A percentile compares a stretch with the other conserved stretches of the same genome.
These are phyloP conservation scores for Schoenoplectus tabernaemontani DNA, from an alignment of 202 grass and related monocot species.

Conservation along the genomic window DNA sequence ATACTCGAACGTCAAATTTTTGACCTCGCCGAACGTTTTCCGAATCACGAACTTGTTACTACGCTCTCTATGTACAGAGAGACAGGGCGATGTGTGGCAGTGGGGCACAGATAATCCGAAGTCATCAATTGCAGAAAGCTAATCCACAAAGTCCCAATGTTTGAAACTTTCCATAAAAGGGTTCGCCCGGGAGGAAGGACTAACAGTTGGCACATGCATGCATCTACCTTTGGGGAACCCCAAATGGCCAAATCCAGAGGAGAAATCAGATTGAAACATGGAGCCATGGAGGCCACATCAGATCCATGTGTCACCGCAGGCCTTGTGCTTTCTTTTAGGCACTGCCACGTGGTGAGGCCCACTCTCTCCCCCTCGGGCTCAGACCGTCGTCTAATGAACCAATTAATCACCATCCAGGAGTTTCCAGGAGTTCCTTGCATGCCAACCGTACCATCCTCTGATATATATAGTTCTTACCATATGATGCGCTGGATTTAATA, in stretches of 20 bases:
- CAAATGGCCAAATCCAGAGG: too few species aligned
- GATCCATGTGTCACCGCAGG: not conserved
- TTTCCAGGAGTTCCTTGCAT: too few species aligned
- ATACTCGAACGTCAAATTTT: too few species aligned
- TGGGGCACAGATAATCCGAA: not conserved
- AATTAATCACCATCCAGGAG: not conserved
- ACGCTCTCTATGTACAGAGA: too few species aligned
- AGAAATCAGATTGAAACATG: not conserved
- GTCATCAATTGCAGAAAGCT: not conserved
- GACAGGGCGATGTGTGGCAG: too few species aligned
- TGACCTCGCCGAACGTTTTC: too few species aligned
- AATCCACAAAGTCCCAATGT: not conserved
- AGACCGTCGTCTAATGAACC: not conserved
- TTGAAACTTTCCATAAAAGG: slow-evolving; percentile 6
- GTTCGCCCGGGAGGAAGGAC: not conserved
- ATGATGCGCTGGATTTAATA: too few species aligned
- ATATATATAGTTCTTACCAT: too few species aligned
- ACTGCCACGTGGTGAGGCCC: slow-evolving; percentile 20
- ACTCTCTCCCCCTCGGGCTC: not conserved
- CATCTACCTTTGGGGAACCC: not conserved
- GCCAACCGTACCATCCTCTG: too few species aligned
- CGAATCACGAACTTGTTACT: too few species aligned
- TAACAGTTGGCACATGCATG: not conserved
- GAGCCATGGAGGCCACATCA: not conserved
- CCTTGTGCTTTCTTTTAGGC: not conserved